These are phyloP conservation scores for Populus simonii DNA, from an alignment of 345 rosid genomes.

Conservation along the genomic window DNA sequence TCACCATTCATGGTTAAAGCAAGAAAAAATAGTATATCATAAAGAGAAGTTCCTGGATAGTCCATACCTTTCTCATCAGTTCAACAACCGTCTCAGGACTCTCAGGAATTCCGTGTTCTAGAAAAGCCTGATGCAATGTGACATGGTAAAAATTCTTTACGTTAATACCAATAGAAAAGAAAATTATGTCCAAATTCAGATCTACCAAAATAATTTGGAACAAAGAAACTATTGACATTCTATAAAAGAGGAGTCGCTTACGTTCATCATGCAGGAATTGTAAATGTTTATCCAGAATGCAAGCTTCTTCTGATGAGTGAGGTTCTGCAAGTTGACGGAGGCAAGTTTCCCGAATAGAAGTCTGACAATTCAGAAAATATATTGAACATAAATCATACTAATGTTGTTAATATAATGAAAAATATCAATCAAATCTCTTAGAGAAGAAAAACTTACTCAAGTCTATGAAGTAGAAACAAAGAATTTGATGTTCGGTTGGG, in stretches of 20 bases:
- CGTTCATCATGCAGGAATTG: slow-evolving; percentile 93
- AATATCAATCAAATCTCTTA: neutral
- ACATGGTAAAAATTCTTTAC: neutral
- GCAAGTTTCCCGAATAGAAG: slow-evolving; percentile 56
- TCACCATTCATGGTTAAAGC: neutral
- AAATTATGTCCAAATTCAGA: neutral
- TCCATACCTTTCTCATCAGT: slow-evolving; percentile 62
- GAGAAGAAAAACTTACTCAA: slow-evolving; percentile 44
- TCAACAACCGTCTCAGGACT: slow-evolving; percentile 56
- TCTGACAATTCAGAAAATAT: slow-evolving; percentile 38
- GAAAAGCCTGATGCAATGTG: slow-evolving; percentile 53
- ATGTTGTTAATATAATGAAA: neutral
- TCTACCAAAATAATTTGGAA: neutral
- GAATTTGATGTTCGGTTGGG: slow-evolving; percentile 47
- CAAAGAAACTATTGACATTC: neutral
- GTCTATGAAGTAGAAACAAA: slow-evolving; percentile 56
- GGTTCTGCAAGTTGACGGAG: slow-evolving; percentile 49
- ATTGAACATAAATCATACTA: neutral
- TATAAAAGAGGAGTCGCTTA: slow-evolving; percentile 25
- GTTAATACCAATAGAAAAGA: neutral
- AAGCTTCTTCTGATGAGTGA: slow-evolving; percentile 80
- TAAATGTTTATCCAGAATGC: slow-evolving; percentile 93
- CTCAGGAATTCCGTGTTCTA: slow-evolving; percentile 72
- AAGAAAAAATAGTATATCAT: neutral
- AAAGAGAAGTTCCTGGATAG: neutral